Evolutionary conservation across 2,329 filamentous ascomycete species (phyloP), one percentile per base, ranked within the genome.

Genomic region (Alternaria sp.): DNA sequence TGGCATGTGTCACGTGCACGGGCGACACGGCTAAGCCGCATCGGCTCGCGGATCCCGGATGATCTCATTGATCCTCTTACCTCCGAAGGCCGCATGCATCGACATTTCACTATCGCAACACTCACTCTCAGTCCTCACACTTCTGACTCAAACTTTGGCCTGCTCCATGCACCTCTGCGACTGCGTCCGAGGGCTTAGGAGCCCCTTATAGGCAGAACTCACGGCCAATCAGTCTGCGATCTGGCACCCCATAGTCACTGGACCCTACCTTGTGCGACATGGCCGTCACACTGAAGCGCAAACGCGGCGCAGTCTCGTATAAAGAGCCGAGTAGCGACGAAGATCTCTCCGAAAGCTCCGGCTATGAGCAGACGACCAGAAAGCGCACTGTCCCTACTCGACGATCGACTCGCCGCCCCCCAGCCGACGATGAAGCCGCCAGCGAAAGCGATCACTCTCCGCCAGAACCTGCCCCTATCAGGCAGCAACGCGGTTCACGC

Each of bases 261-360:
- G 43, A 49, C 49, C 54, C 21, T 52, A 45, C 21, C 25, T 56
- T 36, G 60, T 50, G 25, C 56, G 66, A 59, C 63, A 78, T 77
- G 75, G 70, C 68, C 40, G 63, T 70, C 17, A 71, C 68, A 43
- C 66, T 75, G 59, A 79, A 79, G 67, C 78, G 78, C 69, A 79
- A 77, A 66, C 69, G 78, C 50, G 74, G 66, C 49, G 63, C 73
- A 47, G 70, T 80, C 45, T 80, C 77, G 28, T 80, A 80, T 57
- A 75, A 71, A 56, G 79, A 80, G 59, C 73, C 73, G 32, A 79
- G 75, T 58, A 78, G 72, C 58, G 75, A 78, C 23, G 76, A 79
- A 6, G 76, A 74, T 25, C 17, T 72, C 1, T 69, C 71, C 7
- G 68, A 67, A 5, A 65, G 66, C 56, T 72, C 72, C 19, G 73